Conservation (phyloP, 169 alveolate species). For the Plasmodium chabaudi region DNA sequence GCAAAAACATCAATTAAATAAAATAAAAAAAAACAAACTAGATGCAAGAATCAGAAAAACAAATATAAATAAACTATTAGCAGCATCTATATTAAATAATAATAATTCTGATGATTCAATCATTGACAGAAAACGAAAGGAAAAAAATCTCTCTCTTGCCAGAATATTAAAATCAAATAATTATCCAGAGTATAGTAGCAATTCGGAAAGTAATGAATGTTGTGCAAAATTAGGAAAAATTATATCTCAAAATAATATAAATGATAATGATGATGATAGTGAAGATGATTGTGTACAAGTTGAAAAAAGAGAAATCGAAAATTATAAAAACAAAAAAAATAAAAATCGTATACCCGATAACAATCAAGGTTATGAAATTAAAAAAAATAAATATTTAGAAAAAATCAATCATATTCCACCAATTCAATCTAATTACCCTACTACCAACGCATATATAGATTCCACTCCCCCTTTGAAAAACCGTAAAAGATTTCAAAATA, state of each 20-base stretch:
- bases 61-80: not conserved
- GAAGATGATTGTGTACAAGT: slow-evolving; percentile 28
- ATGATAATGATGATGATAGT: slow-evolving; percentile 18
- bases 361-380: too few species aligned
- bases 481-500: too few species aligned
- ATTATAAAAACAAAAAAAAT: slow-evolving; percentile 25
- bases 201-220: slow-evolving; percentile 18
- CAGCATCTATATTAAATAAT: not conserved
- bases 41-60: not conserved
- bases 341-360: not conserved
- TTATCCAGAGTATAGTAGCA: slow-evolving; percentile 18
- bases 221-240: slow-evolving; percentile 27
- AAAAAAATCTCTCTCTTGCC: slow-evolving; percentile 1
- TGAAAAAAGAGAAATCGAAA: slow-evolving; percentile 44
- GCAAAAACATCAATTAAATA: not conserved
- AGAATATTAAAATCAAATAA: slow-evolving; percentile 14
- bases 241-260: slow-evolving; percentile 2
- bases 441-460: too few species aligned
- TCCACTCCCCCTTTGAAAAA: too few species aligned
- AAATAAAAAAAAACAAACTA: not conserved
- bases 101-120: not conserved
- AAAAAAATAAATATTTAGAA: too few species aligned
- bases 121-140: not conserved
- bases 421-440: too few species aligned
- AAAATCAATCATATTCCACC: too few species aligned